These are phyloP conservation scores for Nothomitra cinnamomea DNA, from an alignment of 2,329 filamentous ascomycete species.

Conservation along the genomic window DNA sequence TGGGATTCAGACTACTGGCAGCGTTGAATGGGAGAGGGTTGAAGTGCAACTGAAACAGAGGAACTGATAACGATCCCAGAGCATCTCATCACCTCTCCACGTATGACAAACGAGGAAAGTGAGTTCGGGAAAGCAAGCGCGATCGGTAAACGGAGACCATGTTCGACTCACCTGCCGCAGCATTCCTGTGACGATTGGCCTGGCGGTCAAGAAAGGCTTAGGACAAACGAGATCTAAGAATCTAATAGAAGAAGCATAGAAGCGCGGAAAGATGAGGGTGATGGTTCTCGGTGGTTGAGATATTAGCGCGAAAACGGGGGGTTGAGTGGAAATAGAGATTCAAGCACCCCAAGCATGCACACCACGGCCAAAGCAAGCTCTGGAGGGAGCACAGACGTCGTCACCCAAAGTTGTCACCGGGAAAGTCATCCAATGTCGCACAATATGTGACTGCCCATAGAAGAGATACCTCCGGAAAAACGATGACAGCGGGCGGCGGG, in stretches of 20 bases:
- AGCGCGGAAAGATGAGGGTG: not conserved
- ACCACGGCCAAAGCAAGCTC: not conserved
- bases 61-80: constrained; percentile 3
- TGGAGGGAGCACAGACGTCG: not conserved
- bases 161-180: constrained; percentile 3
- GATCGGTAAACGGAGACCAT: not conserved
- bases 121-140: not conserved
- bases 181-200: constrained; percentile 5
- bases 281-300: not conserved
- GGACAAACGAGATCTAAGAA: not conserved
- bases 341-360: not conserved
- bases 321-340: not conserved
- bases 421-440: not conserved
- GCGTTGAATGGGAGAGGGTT: not conserved
- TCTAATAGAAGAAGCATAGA: not conserved
- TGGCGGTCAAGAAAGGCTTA: not conserved
- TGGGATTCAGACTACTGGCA: not conserved
- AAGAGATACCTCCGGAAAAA: not conserved
- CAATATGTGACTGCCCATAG: not conserved
- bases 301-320: constrained; percentile 2
- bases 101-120: not conserved
- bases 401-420: not conserved
- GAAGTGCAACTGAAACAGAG: not conserved
- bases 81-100: not conserved
- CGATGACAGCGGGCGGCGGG: not conserved